phyloP scores from a whole-genome alignment of 2,329 filamentous ascomycete species.

The Beauveria sp. region DNA sequence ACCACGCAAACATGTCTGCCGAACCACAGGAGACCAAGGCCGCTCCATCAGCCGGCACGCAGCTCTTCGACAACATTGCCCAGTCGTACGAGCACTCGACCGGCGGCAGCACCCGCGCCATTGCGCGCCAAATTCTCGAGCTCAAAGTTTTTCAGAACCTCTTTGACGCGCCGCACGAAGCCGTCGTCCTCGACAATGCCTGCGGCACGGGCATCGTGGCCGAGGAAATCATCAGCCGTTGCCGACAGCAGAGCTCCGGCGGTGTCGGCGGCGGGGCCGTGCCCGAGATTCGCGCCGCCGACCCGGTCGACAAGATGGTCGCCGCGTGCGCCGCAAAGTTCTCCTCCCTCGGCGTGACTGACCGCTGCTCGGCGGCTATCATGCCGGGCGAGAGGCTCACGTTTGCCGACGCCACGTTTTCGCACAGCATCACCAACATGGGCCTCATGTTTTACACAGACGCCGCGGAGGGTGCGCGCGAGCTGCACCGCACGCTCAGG shows the following conservation, averaged over 20 bases:
- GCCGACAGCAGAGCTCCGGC: background rate
- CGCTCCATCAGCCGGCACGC: background rate
- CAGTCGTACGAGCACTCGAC: slow-evolving; percentile 14
- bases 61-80: slow-evolving; percentile 11
- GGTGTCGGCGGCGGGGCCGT: background rate
- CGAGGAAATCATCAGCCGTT: slow-evolving; percentile 15
- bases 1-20: background rate
- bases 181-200: slow-evolving; percentile 21
- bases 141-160: background rate
- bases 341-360: slow-evolving; percentile 6
- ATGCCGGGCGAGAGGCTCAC: slow-evolving; percentile 19
- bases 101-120: slow-evolving; percentile 15
- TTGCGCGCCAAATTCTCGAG: slow-evolving; percentile 13
- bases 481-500: slow-evolving; percentile 30
- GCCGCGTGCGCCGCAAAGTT: slow-evolving; percentile 14
- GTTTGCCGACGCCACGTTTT: slow-evolving; percentile 26
- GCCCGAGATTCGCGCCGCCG: slow-evolving; percentile 15
- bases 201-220: slow-evolving; percentile 21
- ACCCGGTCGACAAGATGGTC: slow-evolving; percentile 18
- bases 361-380: background rate
- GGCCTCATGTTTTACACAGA: slow-evolving; percentile 29
- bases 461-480: slow-evolving; percentile 24
- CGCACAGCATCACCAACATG: slow-evolving; percentile 31
- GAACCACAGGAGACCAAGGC: background rate
- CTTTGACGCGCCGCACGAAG: background rate